phyloP scores from a whole-genome alignment of 2,329 filamentous ascomycete species.

The Tolypocladium endophyticum region DNA sequence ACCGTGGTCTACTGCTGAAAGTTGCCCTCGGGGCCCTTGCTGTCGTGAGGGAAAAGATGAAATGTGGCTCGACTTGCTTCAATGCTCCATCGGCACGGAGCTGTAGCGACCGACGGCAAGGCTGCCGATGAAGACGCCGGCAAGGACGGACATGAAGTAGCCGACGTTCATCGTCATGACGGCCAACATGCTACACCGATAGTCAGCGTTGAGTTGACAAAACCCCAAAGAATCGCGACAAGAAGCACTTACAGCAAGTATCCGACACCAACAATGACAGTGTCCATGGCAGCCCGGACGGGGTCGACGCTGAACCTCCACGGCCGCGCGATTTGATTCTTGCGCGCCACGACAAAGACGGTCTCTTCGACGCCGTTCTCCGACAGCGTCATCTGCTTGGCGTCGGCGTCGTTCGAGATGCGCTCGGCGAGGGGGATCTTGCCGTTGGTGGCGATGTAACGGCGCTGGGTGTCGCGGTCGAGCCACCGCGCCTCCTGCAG shows the following conservation, averaged over 20 bases:
- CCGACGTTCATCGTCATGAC: conserved; percentile 86
- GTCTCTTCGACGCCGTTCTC: conserved; percentile 74
- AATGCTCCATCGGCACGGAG: conserved; percentile 33
- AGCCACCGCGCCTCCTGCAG: conserved; percentile 55
- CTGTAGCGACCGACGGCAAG: conserved; percentile 65
- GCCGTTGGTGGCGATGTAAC: conserved; percentile 66
- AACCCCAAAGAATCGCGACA: neutral
- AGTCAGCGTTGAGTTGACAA: neutral
- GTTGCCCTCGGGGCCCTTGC: neutral
- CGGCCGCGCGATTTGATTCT: conserved; percentile 43
- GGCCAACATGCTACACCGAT: conserved; percentile 67
- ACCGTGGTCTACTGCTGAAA: neutral
- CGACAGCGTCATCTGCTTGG: conserved; percentile 56
- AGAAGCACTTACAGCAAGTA: conserved; percentile 67
- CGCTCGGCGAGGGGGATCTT: conserved; percentile 48
- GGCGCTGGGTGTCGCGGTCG: conserved; percentile 59
- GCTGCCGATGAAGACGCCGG: conserved; percentile 77
- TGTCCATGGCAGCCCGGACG: conserved; percentile 59
- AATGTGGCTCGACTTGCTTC: neutral
- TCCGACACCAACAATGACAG: conserved; percentile 62
- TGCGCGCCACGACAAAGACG: conserved; percentile 60
- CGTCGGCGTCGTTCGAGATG: conserved; percentile 46
- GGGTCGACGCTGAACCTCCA: conserved; percentile 78
- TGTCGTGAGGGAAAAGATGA: neutral
- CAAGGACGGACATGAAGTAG: conserved; percentile 73